These are phyloP conservation scores for Tanozyma kutaoensis DNA, from an alignment of 805 yeast genomes.

Conservation along the genomic window DNA sequence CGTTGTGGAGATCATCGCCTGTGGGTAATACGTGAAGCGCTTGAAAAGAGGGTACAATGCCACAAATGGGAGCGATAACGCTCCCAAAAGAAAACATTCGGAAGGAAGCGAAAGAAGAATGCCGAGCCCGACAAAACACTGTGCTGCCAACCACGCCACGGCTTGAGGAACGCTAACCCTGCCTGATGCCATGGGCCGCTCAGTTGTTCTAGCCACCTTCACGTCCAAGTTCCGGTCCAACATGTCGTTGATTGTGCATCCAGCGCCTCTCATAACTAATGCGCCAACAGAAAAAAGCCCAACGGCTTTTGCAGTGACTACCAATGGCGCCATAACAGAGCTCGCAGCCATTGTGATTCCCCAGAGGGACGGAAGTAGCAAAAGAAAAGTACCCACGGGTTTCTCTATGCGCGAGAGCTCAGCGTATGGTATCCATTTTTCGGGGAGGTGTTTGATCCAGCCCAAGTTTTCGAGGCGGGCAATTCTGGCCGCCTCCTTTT, in stretches of 20 bases:
- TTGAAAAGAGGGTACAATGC: constrained; percentile 87
- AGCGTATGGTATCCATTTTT: constrained; percentile 74
- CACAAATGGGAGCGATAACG: constrained; percentile 67
- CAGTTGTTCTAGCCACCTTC: constrained; percentile 77
- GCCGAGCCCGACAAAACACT: constrained; percentile 59
- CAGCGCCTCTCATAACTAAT: constrained; percentile 91
- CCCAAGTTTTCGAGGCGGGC: too few relatives aligned
- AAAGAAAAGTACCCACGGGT: constrained; percentile 88
- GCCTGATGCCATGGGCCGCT: constrained; percentile 89
- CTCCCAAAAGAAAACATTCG: constrained; percentile 74
- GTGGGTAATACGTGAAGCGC: constrained; percentile 93
- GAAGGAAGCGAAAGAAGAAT: constrained; percentile 63
- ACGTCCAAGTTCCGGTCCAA: constrained; percentile 73
- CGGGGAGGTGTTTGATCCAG: constrained; percentile 68
- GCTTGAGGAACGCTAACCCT: constrained; percentile 66
- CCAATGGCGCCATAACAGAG: constrained; percentile 53
- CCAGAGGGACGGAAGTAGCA: constrained; percentile 84
- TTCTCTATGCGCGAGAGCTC: constrained; percentile 85
- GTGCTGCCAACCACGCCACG: constrained; percentile 53
- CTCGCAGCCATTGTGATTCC: constrained; percentile 84
- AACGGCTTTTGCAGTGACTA: constrained; percentile 47
- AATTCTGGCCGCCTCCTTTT: too few relatives aligned
- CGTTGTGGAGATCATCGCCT: constrained; percentile 63
- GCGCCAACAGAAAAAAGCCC: constrained; percentile 75
- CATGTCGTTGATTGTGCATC: constrained; percentile 90